phyloP scores from a whole-genome alignment of 2,329 filamentous ascomycete species.

The Colletotrichum eleusines region DNA sequence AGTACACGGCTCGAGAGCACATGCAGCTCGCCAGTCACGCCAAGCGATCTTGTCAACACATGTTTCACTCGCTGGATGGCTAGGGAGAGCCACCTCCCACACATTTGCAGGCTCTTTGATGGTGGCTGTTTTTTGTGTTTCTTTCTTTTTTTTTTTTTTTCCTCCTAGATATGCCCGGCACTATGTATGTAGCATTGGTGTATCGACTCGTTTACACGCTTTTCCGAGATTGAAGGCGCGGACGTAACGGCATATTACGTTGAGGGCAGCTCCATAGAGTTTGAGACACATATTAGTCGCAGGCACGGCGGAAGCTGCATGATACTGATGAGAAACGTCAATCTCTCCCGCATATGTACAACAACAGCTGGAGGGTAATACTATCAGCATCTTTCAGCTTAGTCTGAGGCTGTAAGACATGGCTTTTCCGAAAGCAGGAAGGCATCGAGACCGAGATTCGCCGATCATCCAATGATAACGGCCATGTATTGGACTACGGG shows the following conservation, averaged over 20 bases:
- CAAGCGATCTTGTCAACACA: conserved; percentile 22
- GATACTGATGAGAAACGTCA: not conserved
- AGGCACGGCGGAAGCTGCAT: not conserved
- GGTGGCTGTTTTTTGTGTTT: not conserved
- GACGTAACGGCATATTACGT: not conserved
- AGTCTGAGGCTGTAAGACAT: conserved; percentile 27
- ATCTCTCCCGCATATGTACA: conserved; percentile 1
- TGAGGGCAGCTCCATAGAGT: not conserved
- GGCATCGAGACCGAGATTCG: not conserved
- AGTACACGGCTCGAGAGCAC: conserved; percentile 5
- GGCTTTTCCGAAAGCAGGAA: conserved; percentile 18
- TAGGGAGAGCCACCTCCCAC: conserved; percentile 4
- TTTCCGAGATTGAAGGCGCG: not conserved
- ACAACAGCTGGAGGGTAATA: not conserved
- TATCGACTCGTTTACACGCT: too few relatives aligned
- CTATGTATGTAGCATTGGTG: not conserved
- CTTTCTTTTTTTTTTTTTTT: too few relatives aligned
- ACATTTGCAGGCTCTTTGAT: conserved; percentile 4
- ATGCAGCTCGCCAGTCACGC: conserved; percentile 7
- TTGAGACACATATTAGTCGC: not conserved
- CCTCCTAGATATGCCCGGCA: not conserved
- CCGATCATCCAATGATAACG: conserved; percentile 27
- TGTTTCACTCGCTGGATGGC: conserved; percentile 27
- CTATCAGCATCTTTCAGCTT: not conserved
- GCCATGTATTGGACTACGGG: conserved; percentile 25